Conservation (phyloP, 2,329 filamentous ascomycete genomes). For the Xylaria sp. region DNA sequence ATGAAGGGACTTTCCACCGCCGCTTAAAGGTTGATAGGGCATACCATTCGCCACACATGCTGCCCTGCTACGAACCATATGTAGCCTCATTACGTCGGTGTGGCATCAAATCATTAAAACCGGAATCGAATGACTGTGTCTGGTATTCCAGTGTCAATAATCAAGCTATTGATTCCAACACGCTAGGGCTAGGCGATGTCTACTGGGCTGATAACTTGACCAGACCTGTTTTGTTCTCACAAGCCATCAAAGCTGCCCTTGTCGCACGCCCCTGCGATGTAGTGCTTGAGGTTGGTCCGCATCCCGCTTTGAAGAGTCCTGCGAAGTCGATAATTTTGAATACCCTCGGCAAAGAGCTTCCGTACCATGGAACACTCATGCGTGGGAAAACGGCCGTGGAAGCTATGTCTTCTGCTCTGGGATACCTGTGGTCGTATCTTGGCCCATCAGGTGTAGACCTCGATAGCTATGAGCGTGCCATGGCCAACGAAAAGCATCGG, state of each 20-base stretch:
- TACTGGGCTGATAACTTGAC: conserved; percentile 54
- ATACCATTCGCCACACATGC: conserved; percentile 31
- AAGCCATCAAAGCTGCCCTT: conserved; percentile 43
- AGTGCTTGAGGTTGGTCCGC: conserved; percentile 52
- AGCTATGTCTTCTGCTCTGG: conserved; percentile 24
- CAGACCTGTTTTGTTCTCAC: conserved; percentile 51
- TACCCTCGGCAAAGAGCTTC: conserved; percentile 5
- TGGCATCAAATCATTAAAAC: conserved; percentile 4
- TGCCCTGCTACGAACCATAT: conserved; percentile 23
- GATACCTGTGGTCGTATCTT: conserved; percentile 30
- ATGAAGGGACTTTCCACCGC: not conserved
- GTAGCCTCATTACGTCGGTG: conserved; percentile 17
- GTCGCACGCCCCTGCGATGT: conserved; percentile 39
- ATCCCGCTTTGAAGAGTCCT: conserved; percentile 51
- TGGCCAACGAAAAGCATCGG: not conserved
- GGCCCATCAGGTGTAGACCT: conserved; percentile 3
- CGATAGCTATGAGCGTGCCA: conserved; percentile 6
- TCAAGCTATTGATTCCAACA: not conserved
- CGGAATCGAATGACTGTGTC: not conserved
- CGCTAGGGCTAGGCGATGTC: conserved; percentile 19
- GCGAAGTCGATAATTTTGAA: conserved; percentile 8
- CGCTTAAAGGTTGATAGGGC: not conserved
- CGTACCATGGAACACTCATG: conserved; percentile 24
- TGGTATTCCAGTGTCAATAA: conserved; percentile 27
- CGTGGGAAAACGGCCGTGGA: conserved; percentile 12